These are phyloP conservation scores for Candida qinlingensis DNA, from an alignment of 805 yeast species.

Conservation along the genomic window DNA sequence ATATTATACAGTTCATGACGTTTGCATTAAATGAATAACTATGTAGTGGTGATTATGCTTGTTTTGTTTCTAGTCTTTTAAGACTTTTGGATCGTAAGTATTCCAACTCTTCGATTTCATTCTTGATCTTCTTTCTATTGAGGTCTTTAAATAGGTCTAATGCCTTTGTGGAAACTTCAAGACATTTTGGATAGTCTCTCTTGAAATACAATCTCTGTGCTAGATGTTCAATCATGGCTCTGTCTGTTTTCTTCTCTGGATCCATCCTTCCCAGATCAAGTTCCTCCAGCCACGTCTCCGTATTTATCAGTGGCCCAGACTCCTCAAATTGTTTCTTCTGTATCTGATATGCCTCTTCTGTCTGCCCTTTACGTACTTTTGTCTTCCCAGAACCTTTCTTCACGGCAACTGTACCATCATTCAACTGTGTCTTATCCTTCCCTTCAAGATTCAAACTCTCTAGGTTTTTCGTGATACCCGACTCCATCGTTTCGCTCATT, in stretches of 20 bases:
- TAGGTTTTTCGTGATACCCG: background rate
- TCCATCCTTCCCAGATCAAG: slow-evolving; percentile 25
- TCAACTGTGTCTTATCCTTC: slow-evolving; percentile 17
- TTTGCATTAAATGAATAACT: no score
- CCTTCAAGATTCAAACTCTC: slow-evolving; percentile 2
- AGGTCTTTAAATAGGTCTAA: slow-evolving; percentile 29
- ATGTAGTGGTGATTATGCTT: background rate
- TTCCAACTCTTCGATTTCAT: slow-evolving; percentile 47
- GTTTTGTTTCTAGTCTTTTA: slow-evolving; percentile 16
- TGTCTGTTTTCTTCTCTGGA: slow-evolving; percentile 42
- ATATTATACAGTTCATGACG: background rate
- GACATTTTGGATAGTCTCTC: slow-evolving; percentile 47
- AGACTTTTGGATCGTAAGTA: slow-evolving; percentile 38
- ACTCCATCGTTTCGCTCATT: background rate
- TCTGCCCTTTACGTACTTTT: slow-evolving; percentile 61
- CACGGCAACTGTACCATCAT: slow-evolving; percentile 37
- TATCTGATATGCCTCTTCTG: slow-evolving; percentile 51
- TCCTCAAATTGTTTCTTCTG: slow-evolving; percentile 47
- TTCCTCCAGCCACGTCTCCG: slow-evolving; percentile 37
- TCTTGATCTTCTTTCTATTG: slow-evolving; percentile 39
- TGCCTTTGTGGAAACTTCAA: slow-evolving; percentile 36
- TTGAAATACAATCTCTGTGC: slow-evolving; percentile 60
- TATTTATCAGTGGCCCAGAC: slow-evolving; percentile 55
- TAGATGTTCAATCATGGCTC: slow-evolving; percentile 51
- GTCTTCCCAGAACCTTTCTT: slow-evolving; percentile 41